Percentiles rank a stretch among this genome's conserved stretches.
phyloP scores from a whole-genome alignment of 2,329 filamentous ascomycete genomes.

The Paraconiothyrium brasiliense region DNA sequence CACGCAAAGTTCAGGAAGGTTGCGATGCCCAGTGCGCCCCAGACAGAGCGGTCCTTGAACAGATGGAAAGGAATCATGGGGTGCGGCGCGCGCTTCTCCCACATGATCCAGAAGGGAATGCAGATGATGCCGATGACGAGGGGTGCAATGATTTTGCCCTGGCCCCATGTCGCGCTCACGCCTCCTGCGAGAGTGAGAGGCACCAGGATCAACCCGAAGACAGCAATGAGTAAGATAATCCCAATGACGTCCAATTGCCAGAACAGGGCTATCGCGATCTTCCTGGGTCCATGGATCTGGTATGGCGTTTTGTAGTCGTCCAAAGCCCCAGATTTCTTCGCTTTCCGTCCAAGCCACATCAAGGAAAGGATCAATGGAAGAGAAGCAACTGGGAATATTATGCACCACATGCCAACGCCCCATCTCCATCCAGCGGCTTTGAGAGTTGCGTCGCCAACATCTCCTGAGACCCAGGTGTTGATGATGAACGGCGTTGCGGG shows the following conservation, averaged over 20 bases:
- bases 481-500: conserved; percentile 34
- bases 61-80: conserved; percentile 69
- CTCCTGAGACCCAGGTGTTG: conserved; percentile 72
- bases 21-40: conserved; percentile 69
- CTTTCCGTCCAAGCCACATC: conserved; percentile 61
- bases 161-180: conserved; percentile 59
- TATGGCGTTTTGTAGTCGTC: conserved; percentile 56
- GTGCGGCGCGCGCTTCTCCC: conserved; percentile 63
- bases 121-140: conserved; percentile 61
- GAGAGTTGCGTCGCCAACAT: conserved; percentile 63
- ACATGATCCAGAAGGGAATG: conserved; percentile 61
- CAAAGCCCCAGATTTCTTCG: conserved; percentile 61
- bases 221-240: conserved; percentile 57
- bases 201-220: conserved; percentile 60
- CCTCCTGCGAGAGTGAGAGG: conserved; percentile 66
- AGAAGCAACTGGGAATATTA: conserved; percentile 67
- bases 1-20: conserved; percentile 51
- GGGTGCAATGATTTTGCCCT: conserved; percentile 61
- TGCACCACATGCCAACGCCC: conserved; percentile 68
- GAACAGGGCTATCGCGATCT: conserved; percentile 59
- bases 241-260: conserved; percentile 65
- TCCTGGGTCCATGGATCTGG: conserved; percentile 51
- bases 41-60: conserved; percentile 71
- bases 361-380: conserved; percentile 66
- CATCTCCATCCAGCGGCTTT: conserved; percentile 65